Evolutionary conservation across 78 protist species (phyloP), one percentile per base, ranked within the genome.

Genomic region (Emiliania huxleyi): DNA sequence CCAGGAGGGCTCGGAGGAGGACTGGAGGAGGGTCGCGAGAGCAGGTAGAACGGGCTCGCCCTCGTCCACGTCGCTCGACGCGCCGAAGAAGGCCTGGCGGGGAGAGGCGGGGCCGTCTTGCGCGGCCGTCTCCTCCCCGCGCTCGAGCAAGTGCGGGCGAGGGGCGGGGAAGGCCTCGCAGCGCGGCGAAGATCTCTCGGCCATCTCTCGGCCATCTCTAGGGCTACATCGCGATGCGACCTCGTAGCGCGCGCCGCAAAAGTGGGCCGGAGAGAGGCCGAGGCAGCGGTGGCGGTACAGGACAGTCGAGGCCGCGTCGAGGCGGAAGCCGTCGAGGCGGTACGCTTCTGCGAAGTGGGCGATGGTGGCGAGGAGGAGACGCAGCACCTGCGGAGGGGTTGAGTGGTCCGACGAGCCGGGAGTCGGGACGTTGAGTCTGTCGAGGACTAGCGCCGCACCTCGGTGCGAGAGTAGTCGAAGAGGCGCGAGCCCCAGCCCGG

Each of bases 321-420:
- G 98, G 77, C 99, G 97, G 97, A 98, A 98, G 35, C 99, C 99
- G 89, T 98, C 99, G 45, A 98, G 95, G 12, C 81, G 75, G 96
- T 95, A 98, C 43, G 91, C 96, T 0, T 97, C 97, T 25, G 94
- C 40, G 44, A 46, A 97, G 95, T 95, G 95, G 88, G 42, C 95
- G 40, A 95, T 49, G 84, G 98, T 98, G 79, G 97, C 94, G 38
- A 98, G 95, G 87, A 98, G 97, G 94, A 98, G 97, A 46, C 99
- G 92, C 91, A 95, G 73, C 56, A 69, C 81, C 40, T 77, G 87
- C 49, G 15, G 19, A 19, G 5, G 26, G 5, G 4, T 71, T 29
- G 33, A 25, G 2, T 26, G 12, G 3, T 69, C 38, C n/a, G n/a
- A n/a, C n/a, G n/a, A n/a, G n/a, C n/a, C n/a, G n/a, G n/a, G n/a